phyloP scores from a whole-genome alignment of 306 rosid genomes.

The Vigna nakashimae region DNA sequence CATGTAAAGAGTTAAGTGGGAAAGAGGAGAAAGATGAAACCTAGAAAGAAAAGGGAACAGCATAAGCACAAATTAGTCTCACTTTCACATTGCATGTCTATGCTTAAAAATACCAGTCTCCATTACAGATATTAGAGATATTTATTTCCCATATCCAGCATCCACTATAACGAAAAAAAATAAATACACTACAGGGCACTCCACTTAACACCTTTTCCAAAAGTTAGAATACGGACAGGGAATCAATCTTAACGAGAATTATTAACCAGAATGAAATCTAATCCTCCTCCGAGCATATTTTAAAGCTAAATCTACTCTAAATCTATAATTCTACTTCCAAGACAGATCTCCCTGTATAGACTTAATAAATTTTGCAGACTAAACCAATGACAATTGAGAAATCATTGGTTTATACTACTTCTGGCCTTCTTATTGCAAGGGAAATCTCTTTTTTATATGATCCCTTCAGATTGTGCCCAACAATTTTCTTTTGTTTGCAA shows the following conservation, averaged over 20 bases:
- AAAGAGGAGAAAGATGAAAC: slow-evolving; percentile 37
- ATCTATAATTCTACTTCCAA: slow-evolving; percentile 16
- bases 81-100: slow-evolving; percentile 20
- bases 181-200: background rate
- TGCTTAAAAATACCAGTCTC: slow-evolving; percentile 24
- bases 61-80: slow-evolving; percentile 38
- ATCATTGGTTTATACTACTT: background rate
- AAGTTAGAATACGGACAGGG: slow-evolving; percentile 8
- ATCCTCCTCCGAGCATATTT: slow-evolving; percentile 21
- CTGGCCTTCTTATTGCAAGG: background rate
- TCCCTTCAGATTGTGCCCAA: background rate
- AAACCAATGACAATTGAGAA: background rate
- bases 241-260: slow-evolving; percentile 20
- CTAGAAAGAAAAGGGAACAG: slow-evolving; percentile 20
- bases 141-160: slow-evolving; percentile 14
- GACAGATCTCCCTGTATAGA: background rate
- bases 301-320: slow-evolving; percentile 13
- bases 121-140: slow-evolving; percentile 13
- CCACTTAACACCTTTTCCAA: slow-evolving; percentile 31
- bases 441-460: background rate
- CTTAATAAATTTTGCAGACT: background rate
- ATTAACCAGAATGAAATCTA: slow-evolving; percentile 11
- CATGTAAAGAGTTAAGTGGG: slow-evolving; percentile 6
- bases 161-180: background rate
- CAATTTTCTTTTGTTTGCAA: background rate